Conservation (phyloP, 345 rosid genomes). For the Litchi chinensis region DNA sequence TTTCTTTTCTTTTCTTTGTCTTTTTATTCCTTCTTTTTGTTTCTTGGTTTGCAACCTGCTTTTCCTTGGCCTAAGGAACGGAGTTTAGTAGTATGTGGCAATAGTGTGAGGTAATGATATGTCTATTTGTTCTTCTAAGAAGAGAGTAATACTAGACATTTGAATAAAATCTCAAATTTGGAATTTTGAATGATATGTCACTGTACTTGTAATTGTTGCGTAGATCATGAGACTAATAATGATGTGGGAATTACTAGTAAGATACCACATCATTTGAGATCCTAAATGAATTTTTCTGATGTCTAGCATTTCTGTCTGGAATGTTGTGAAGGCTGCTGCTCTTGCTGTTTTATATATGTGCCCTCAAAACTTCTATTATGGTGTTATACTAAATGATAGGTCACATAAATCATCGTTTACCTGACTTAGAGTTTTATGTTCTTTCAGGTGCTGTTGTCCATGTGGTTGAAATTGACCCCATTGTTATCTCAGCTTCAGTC, state of each 20-base stretch:
- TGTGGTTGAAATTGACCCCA: conserved; percentile 80
- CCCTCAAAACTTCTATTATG: not conserved
- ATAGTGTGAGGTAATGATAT: not conserved
- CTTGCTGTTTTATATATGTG: conserved; percentile 6
- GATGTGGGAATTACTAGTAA: not conserved
- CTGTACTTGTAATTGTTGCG: not conserved
- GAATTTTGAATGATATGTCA: not conserved
- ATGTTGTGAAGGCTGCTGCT: not conserved
- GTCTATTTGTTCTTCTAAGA: not conserved
- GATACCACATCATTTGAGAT: not conserved
- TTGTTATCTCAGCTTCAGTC: conserved; percentile 78
- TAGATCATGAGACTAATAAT: too few relatives aligned
- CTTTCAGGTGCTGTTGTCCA: conserved; percentile 69
- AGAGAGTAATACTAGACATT: not conserved
- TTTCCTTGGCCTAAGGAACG: too few relatives aligned
- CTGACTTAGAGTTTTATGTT: not conserved
- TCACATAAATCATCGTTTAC: conserved; percentile 2
- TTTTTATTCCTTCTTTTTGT: too few relatives aligned
- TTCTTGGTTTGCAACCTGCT: not conserved
- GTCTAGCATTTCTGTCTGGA: not conserved
- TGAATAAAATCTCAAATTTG: not conserved
- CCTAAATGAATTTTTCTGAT: not conserved
- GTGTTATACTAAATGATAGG: not conserved
- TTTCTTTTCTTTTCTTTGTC: too few relatives aligned
- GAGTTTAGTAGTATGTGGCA: not conserved